Conservation (phyloP, 768 basidiomycete species). For the Leccinum subgranulosum region DNA sequence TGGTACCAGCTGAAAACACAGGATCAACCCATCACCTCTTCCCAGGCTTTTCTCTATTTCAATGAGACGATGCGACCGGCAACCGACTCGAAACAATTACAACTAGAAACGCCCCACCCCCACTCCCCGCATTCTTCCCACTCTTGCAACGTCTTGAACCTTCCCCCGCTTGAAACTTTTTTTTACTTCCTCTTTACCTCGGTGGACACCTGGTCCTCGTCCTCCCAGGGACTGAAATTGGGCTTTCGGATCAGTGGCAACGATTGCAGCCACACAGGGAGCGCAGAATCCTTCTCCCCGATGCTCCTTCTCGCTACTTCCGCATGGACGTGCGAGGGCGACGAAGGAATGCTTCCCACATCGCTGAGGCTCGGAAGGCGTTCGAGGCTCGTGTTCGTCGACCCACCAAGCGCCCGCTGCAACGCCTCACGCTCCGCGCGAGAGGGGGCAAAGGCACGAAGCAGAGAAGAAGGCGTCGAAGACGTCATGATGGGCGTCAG, state of each 20-base stretch:
- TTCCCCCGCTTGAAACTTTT: neutral
- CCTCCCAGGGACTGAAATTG: conserved; percentile 82
- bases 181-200: conserved; percentile 24
- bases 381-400: conserved; percentile 73
- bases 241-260: conserved; percentile 63
- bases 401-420: conserved; percentile 72
- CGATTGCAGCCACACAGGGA: conserved; percentile 70
- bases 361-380: conserved; percentile 76
- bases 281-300: conserved; percentile 29
- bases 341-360: conserved; percentile 69
- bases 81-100: conserved; percentile 12
- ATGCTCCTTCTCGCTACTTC: conserved; percentile 20
- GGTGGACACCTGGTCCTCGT: conserved; percentile 47
- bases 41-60: conserved; percentile 12
- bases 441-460: conserved; percentile 86
- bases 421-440: conserved; percentile 84
- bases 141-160: neutral
- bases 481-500: conserved; percentile 36
- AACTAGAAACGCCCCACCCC: neutral
- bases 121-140: neutral
- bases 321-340: conserved; percentile 54
- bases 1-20: conserved; percentile 18
- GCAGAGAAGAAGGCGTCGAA: conserved; percentile 47
- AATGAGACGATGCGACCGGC: conserved; percentile 12
- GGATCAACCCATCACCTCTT: conserved; percentile 19